Evolutionary conservation across 371 early-diverging fungal species (phyloP).

Genomic region (Mucor velutinosus): DNA sequence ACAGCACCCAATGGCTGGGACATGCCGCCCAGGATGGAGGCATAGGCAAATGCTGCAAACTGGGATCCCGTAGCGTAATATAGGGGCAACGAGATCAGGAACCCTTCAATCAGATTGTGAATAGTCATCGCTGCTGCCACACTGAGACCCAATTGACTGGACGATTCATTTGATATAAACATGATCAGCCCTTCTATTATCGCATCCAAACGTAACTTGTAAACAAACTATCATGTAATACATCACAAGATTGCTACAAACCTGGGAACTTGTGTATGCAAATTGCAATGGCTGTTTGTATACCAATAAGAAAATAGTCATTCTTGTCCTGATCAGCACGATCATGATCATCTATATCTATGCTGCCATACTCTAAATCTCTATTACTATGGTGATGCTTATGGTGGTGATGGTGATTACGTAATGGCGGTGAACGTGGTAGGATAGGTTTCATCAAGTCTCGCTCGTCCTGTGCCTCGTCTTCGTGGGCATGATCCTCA

Average conservation of each 20-base stretch:
- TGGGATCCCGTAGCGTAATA: constrained; percentile 68
- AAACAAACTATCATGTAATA: constrained; percentile 4
- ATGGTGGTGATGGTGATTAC: background rate
- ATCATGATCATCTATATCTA: background rate
- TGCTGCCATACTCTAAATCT: background rate
- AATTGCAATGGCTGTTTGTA: constrained; percentile 74
- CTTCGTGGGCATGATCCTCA: background rate
- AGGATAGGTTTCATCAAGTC: background rate
- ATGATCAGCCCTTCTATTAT: constrained; percentile 77
- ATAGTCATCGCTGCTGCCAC: constrained; percentile 75
- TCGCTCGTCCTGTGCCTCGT: background rate
- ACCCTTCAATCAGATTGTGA: constrained; percentile 84
- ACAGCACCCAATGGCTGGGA: constrained; percentile 69
- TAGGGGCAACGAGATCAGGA: constrained; percentile 76
- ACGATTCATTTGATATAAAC: constrained; percentile 69
- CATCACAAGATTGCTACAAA: constrained; percentile 14
- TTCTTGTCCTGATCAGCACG: background rate
- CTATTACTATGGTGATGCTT: background rate
- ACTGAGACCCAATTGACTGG: constrained; percentile 66
- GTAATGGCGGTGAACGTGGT: background rate
- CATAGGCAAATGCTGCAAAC: constrained; percentile 61
- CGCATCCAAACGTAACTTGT: background rate
- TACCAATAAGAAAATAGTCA: constrained; percentile 49
- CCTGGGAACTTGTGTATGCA: constrained; percentile 75
- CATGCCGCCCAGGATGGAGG: constrained; percentile 68